Percentiles rank a stretch among this genome's conserved stretches.
These are phyloP conservation scores for Dictyostelium brefeldianum DNA, from an alignment of 78 protist genomes.

Conservation along the genomic window DNA sequence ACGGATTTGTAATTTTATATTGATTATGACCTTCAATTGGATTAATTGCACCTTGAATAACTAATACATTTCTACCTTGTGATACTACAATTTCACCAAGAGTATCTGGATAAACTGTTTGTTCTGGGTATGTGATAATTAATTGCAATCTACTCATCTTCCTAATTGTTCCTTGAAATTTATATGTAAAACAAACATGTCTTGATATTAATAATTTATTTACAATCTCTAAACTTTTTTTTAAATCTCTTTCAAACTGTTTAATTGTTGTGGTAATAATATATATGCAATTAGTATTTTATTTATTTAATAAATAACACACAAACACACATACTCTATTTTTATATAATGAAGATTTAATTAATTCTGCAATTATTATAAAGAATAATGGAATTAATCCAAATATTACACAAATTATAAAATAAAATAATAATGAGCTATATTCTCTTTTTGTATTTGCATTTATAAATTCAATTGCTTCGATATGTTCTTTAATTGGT, in stretches of 20 bases:
- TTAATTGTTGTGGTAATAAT: no score
- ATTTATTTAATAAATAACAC: no score
- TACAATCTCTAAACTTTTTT: not conserved
- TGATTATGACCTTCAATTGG: no score
- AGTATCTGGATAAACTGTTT: not conserved
- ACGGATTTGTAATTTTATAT: no score
- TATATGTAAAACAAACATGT: not conserved
- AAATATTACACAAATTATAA: not conserved
- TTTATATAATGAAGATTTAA: not conserved
- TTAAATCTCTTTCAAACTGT: slow-evolving; percentile 8
- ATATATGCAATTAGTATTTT: no score
- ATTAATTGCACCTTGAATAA: not conserved
- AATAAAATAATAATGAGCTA: not conserved
- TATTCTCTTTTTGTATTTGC: not conserved
- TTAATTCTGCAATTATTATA: not conserved
- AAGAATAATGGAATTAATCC: not conserved
- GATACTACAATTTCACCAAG: not conserved
- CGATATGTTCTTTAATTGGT: not conserved
- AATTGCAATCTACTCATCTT: not conserved
- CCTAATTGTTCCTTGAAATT: not conserved
- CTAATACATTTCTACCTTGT: slow-evolving; percentile 4
- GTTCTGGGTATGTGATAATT: not conserved
- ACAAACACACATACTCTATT: not conserved
- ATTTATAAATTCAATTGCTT: not conserved
- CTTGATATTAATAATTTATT: not conserved